Evolutionary conservation across 345 rosid genomes (phyloP).

Genomic region (Psidium friedrichsthalianum): DNA sequence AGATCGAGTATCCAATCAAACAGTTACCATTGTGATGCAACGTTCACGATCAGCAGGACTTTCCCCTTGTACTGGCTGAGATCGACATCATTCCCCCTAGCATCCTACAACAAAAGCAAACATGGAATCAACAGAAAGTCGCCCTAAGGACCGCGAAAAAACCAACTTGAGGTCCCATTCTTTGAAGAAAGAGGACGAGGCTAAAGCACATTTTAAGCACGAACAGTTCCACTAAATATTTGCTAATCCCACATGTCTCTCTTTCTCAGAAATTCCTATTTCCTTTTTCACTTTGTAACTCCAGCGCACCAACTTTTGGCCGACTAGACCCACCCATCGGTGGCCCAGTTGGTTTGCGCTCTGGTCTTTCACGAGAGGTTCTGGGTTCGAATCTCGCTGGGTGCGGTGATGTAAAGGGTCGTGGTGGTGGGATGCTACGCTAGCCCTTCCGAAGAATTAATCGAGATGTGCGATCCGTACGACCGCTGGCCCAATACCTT

Average conservation of each 20-base stretch:
- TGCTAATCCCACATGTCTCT: neutral
- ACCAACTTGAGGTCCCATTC: neutral
- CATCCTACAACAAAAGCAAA: slow-evolving; percentile 38
- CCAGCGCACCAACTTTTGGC: neutral
- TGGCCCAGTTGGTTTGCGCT: too few relatives aligned
- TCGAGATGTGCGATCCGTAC: too few relatives aligned
- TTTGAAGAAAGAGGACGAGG: neutral
- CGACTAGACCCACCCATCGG: too few relatives aligned
- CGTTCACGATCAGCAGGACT: slow-evolving; percentile 86
- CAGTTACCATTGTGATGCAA: slow-evolving; percentile 82
- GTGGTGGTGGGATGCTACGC: too few relatives aligned
- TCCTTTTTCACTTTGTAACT: neutral
- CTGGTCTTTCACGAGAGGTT: too few relatives aligned
- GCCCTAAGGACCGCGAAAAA: neutral
- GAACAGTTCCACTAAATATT: neutral
- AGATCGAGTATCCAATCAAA: neutral
- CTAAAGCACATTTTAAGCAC: neutral
- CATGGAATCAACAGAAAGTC: neutral
- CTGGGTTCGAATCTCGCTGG: too few relatives aligned
- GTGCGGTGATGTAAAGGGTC: too few relatives aligned
- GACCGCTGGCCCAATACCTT: too few relatives aligned
- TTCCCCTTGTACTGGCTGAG: slow-evolving; percentile 72
- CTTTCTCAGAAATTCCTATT: neutral
- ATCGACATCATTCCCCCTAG: slow-evolving; percentile 55
- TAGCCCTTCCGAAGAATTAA: too few relatives aligned